Percentiles rank a stretch among this genome's conserved stretches.
These are phyloP conservation scores for Ascochyta koolunga DNA, from an alignment of 2,329 filamentous ascomycete genomes.

Conservation along the genomic window DNA sequence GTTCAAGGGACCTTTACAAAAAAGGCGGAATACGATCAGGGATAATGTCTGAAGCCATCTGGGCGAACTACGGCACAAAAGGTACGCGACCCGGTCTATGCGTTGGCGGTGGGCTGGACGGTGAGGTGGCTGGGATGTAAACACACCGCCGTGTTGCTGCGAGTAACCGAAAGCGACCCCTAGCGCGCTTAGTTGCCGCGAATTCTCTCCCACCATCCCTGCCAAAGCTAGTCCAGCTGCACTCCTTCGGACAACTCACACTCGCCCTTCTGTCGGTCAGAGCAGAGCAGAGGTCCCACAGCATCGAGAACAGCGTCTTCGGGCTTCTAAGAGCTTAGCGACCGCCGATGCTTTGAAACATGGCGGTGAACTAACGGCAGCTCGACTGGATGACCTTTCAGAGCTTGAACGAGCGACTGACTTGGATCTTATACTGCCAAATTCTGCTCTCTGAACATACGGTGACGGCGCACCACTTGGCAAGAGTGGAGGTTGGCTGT, in stretches of 20 bases:
- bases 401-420: not conserved
- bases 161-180: conserved; percentile 22
- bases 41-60: conserved; percentile 12
- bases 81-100: conserved; percentile 19
- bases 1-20: conserved; percentile 20
- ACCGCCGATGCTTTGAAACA: conserved; percentile 4
- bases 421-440: conserved; percentile 4
- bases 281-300: conserved; percentile 6
- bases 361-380: conserved; percentile 13
- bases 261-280: conserved; percentile 14
- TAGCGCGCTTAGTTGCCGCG: conserved; percentile 9
- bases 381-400: conserved; percentile 10
- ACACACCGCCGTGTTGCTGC: conserved; percentile 24
- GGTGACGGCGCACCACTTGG: conserved; percentile 8
- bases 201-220: conserved; percentile 9
- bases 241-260: conserved; percentile 17
- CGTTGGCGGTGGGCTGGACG: conserved; percentile 19
- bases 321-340: conserved; percentile 4
- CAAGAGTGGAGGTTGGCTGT: not conserved
- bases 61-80: conserved; percentile 16
- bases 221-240: conserved; percentile 15
- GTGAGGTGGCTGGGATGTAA: conserved; percentile 8
- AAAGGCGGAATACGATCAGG: conserved; percentile 14
- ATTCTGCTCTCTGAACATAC: not conserved
- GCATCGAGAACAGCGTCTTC: conserved; percentile 12